A percentile compares a stretch with the other conserved stretches of the same genome.
phyloP scores from a whole-genome alignment of 2,329 filamentous ascomycete genomes.

The Pleomassaria siparia region DNA sequence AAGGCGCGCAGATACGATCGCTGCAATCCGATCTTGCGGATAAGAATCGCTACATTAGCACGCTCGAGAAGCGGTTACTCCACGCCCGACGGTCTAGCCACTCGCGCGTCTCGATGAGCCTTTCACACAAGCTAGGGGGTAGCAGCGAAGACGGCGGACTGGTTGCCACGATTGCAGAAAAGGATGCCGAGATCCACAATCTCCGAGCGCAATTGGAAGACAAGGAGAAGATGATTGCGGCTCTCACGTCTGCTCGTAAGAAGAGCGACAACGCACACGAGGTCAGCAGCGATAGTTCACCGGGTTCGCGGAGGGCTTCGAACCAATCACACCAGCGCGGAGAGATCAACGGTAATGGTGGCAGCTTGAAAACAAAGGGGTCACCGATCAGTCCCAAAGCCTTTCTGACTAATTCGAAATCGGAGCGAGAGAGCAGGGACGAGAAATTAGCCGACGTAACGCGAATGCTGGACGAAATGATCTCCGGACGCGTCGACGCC shows the following conservation, averaged over 20 bases:
- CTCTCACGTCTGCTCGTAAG: conserved; percentile 79
- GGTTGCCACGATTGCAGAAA: conserved; percentile 74
- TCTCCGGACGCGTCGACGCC: conserved; percentile 74
- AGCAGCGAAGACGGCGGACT: conserved; percentile 78
- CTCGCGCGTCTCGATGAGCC: conserved; percentile 77
- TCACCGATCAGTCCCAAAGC: conserved; percentile 21
- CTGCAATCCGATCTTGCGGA: conserved; percentile 93
- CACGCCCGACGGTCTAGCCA: conserved; percentile 90
- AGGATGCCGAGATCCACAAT: conserved; percentile 89
- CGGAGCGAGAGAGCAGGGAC: conserved; percentile 55
- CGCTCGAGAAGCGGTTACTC: conserved; percentile 85
- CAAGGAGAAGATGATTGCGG: conserved; percentile 90
- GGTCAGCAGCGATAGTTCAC: conserved; percentile 37
- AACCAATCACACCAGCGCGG: conserved; percentile 37
- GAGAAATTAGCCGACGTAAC: conserved; percentile 80
- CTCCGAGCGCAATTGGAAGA: conserved; percentile 88
- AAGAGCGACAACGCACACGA: conserved; percentile 80
- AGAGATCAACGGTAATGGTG: conserved; percentile 32
- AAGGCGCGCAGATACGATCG: conserved; percentile 84
- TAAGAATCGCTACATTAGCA: conserved; percentile 95
- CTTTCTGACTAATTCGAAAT: conserved; percentile 25
- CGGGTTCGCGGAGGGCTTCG: conserved; percentile 38
- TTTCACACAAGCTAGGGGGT: conserved; percentile 63
- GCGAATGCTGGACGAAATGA: conserved; percentile 93
- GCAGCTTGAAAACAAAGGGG: conserved; percentile 24